Evolutionary conservation across 2,329 filamentous ascomycete genomes (phyloP).

Genomic region (Aspergillus sp.): DNA sequence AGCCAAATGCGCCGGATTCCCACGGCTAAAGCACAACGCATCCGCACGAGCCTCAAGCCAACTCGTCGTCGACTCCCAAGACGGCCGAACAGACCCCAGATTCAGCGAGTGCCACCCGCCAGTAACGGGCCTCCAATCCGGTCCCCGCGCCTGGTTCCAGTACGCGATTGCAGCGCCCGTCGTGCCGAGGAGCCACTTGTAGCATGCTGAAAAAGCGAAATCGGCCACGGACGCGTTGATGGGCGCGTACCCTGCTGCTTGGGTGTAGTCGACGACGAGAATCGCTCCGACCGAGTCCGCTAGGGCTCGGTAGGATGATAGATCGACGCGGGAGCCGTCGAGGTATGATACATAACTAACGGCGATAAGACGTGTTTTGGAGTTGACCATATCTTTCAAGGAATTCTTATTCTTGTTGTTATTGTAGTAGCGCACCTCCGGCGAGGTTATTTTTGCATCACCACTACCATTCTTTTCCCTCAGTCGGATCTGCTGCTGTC

Average conservation of each 20-base stretch:
- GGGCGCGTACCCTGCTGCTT: neutral
- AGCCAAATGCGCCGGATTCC: neutral
- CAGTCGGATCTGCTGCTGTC: neutral
- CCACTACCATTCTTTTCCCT: neutral
- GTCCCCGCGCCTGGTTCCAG: neutral
- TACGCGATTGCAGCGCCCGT: neutral
- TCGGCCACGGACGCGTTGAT: neutral
- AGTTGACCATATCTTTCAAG: neutral
- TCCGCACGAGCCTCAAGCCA: neutral
- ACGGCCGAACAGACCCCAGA: neutral
- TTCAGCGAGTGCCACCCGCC: neutral
- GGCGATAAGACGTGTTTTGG: neutral
- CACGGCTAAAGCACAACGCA: neutral
- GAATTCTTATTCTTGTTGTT: neutral
- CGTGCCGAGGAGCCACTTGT: neutral
- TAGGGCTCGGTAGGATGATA: neutral
- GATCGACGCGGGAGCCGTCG: neutral
- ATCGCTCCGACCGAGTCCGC: neutral
- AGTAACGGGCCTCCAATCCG: neutral
- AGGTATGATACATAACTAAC: neutral
- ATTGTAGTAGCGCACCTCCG: neutral
- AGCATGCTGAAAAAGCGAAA: neutral
- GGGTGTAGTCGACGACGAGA: neutral
- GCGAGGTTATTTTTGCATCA: neutral
- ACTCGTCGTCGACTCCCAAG: neutral